A percentile compares a stretch with the other conserved stretches of the same genome.
Evolutionary conservation across 345 rosid genomes (phyloP).

Genomic region (Lepidium sativum): DNA sequence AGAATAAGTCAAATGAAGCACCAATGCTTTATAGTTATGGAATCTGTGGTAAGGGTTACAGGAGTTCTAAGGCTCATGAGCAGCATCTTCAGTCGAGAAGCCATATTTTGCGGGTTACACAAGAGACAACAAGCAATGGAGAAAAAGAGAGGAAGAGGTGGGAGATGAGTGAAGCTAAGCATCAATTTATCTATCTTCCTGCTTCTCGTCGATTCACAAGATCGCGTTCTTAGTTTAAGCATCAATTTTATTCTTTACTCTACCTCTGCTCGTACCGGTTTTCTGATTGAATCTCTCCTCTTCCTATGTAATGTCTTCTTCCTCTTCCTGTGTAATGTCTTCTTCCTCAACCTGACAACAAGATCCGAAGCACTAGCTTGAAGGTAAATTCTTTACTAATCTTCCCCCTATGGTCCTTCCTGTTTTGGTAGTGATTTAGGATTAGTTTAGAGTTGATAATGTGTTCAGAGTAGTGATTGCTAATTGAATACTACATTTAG

Average conservation of each 20-base stretch:
- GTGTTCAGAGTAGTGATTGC: slow-evolving; percentile 20
- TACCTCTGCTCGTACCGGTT: neutral
- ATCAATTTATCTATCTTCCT: neutral
- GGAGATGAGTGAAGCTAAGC: no score
- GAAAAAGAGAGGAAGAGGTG: slow-evolving; percentile 14
- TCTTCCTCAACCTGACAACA: slow-evolving; percentile 79
- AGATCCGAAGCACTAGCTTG: slow-evolving; percentile 74
- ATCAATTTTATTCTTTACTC: neutral
- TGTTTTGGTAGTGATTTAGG: neutral
- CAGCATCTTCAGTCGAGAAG: slow-evolving; percentile 74
- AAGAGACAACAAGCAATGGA: slow-evolving; percentile 30
- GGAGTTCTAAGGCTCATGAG: slow-evolving; percentile 74
- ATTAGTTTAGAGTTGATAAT: neutral
- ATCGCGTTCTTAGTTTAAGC: neutral
- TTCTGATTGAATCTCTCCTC: neutral
- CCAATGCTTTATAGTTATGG: slow-evolving; percentile 72
- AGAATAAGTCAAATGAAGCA: slow-evolving; percentile 42
- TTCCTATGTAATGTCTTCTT: neutral
- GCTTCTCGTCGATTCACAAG: neutral
- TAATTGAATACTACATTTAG: no score
- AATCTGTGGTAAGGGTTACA: slow-evolving; percentile 69
- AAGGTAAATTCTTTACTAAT: slow-evolving; percentile 26
- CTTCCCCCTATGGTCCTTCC: neutral
- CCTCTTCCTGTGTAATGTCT: slow-evolving; percentile 23
- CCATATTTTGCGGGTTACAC: slow-evolving; percentile 57